phyloP scores from a whole-genome alignment of 164 flowering plant species.

The Euptelea pleiosperma region DNA sequence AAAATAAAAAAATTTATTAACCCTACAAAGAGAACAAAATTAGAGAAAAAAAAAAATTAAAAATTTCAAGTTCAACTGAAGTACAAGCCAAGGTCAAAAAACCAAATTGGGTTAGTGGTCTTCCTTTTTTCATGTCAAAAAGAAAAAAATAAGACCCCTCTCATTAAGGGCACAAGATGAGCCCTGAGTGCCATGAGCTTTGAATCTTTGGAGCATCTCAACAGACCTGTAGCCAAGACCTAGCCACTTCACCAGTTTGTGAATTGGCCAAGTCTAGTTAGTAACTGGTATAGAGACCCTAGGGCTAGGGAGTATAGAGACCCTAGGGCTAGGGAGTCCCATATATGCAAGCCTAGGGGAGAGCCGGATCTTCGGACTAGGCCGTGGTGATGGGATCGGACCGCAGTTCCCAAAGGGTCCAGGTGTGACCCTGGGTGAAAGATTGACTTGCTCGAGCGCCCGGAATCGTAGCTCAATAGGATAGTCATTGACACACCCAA shows the following conservation, averaged over 20 bases:
- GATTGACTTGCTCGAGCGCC: slow-evolving; percentile 76
- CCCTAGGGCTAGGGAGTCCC: slow-evolving; percentile 78
- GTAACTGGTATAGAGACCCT: slow-evolving; percentile 13
- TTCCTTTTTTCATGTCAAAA: too few species aligned
- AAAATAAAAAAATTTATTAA: too few species aligned
- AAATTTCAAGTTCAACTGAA: too few species aligned
- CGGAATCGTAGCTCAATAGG: slow-evolving; percentile 59
- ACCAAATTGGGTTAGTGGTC: too few species aligned
- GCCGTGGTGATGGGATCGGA: slow-evolving; percentile 83
- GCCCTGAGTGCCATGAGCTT: too few species aligned
- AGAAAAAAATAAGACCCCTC: too few species aligned
- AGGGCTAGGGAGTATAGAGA: slow-evolving; percentile 62
- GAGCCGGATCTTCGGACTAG: slow-evolving; percentile 61
- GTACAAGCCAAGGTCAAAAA: too few species aligned
- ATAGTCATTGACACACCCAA: slow-evolving; percentile 82
- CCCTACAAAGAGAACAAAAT: too few species aligned
- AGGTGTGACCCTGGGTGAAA: slow-evolving; percentile 50
- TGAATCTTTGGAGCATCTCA: too few species aligned
- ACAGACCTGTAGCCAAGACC: too few species aligned
- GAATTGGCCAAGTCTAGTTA: slow-evolving; percentile 1
- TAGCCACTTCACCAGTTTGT: background rate
- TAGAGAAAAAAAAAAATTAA: too few species aligned
- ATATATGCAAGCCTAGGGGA: slow-evolving; percentile 79
- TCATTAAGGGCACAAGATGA: too few species aligned
- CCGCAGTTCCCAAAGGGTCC: slow-evolving; percentile 20